A percentile compares a stretch with the other conserved stretches of the same genome.
These are phyloP conservation scores for Russula olivacea DNA, from an alignment of 768 basidiomycete genomes.

Conservation along the genomic window DNA sequence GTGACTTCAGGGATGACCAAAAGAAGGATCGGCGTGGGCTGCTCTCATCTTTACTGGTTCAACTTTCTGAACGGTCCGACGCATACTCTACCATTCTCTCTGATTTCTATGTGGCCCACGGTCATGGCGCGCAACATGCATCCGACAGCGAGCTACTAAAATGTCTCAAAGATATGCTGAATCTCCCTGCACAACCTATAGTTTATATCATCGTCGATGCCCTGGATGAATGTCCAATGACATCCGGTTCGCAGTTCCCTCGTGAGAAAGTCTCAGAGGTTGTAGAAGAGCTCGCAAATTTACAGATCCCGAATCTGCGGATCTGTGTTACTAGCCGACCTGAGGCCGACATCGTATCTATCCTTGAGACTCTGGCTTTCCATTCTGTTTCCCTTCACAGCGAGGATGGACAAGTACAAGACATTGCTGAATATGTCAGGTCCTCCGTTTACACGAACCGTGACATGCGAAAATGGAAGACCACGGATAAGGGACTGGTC, in stretches of 20 bases:
- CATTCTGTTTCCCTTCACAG: not conserved
- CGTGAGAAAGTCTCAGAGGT: not conserved
- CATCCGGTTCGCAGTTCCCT: not conserved
- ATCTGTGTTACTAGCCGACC: constrained; percentile 5
- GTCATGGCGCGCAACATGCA: not conserved
- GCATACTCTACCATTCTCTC: not conserved
- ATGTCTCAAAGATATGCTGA: constrained; percentile 5
- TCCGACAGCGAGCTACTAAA: not conserved
- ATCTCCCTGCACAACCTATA: not conserved
- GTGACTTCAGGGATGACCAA: constrained; percentile 1
- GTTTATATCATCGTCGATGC: not conserved
- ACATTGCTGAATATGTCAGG: not conserved
- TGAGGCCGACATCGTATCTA: not conserved
- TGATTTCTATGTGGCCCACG: not conserved
- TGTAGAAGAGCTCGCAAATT: not conserved
- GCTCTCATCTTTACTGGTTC: not conserved
- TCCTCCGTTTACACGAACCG: not conserved
- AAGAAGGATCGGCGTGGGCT: not conserved
- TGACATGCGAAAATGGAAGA: not conserved
- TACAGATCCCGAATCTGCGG: not conserved
- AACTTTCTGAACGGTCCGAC: not conserved
- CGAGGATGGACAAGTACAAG: not conserved
- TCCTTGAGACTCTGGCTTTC: not conserved
- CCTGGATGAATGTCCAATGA: constrained; percentile 3
- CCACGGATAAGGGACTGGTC: not conserved